Base-by-base conservation (phyloP, 768 basidiomycete genomes). In the Tylopilus cervinicoccineus region DNA sequence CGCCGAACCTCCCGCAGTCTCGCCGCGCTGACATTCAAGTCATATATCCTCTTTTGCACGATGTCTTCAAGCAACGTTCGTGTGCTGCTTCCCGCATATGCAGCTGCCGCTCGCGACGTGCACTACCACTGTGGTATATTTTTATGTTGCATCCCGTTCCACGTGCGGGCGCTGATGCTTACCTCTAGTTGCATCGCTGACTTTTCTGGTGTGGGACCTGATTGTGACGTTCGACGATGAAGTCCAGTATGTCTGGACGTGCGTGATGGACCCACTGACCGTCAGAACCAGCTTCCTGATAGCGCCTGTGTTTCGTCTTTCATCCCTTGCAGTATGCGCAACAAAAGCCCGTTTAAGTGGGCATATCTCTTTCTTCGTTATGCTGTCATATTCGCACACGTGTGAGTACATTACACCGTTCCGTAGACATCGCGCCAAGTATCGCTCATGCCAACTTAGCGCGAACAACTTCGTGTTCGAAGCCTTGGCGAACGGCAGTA, bases 321-420 rank as follows among this genome's bases (percentile, higher is more conserved):
- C 4, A 10, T 12, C 17, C 14, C 8, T n/a, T 12, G 17, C 34
- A 70, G 68, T 16, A 67, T 64, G 53, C 53, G 47, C 8, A 55
- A 58, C 19, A 36, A 26, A 17, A 57, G 34, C 9, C 49, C 49
- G 4, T 54, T 64, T 19, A 70, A 64, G 46, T 69, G 67, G 65
- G 22, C 57, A 17, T 63, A 63, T 20, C 38, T 60, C 17, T 54
- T 58, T 28, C 39, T 65, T 45, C 61, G 54, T n/a, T 58, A 65
- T 46, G 36, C 43, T 24, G 49, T 49, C 7, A 31, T 63, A 41
- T 16, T 48, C 3, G 47, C 44, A 17, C 57, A 55, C 16, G 5
- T 53, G 62, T 64, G 24, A 57, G 62, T 52, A 13, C 10, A 31
- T 27, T 14, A 8, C 19, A 24, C 17, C 4, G 5, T 24, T 14